phyloP scores from a whole-genome alignment of 73 alveolate species.

The Tetrahymena thermophila region DNA sequence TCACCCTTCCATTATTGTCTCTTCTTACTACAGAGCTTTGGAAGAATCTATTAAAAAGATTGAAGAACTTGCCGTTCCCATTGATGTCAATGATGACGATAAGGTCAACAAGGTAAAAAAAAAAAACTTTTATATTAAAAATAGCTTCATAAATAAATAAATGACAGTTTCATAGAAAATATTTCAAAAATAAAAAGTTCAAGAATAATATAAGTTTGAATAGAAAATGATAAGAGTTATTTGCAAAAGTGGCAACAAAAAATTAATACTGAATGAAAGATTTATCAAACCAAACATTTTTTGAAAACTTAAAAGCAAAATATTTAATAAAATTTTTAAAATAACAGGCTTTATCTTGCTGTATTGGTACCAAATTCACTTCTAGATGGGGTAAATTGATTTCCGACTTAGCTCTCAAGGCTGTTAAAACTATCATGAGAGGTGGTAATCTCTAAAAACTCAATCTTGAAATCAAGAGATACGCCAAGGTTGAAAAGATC shows the following conservation, averaged over 20 bases:
- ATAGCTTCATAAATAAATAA: not conserved
- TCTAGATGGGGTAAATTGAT: constrained; percentile 90
- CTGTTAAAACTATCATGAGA: constrained; percentile 82
- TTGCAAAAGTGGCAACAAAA: not conserved
- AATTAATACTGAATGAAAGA: too few relatives aligned
- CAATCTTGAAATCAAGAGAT: constrained; percentile 76
- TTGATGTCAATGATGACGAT: constrained; percentile 66
- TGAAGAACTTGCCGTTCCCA: constrained; percentile 61
- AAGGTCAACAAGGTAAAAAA: constrained; percentile 60
- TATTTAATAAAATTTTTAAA: too few relatives aligned
- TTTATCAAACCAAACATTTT: too few relatives aligned
- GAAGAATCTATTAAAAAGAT: constrained; percentile 80
- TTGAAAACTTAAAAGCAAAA: not conserved
- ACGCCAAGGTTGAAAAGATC: constrained; percentile 82
- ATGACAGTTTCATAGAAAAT: not conserved
- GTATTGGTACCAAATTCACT: constrained; percentile 91
- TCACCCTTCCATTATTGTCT: constrained; percentile 93
- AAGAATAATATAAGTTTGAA: not conserved
- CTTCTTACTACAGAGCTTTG: constrained; percentile 92
- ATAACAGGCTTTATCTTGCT: constrained; percentile 58
- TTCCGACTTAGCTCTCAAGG: constrained; percentile 79
- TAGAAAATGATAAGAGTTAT: not conserved
- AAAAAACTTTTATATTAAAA: not conserved
- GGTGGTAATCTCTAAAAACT: constrained; percentile 65
- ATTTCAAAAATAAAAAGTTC: not conserved